Evolutionary conservation across 805 yeast genomes (phyloP), one percentile per base, ranked within the genome.

Genomic region (Sungouiozyma intestinalis): DNA sequence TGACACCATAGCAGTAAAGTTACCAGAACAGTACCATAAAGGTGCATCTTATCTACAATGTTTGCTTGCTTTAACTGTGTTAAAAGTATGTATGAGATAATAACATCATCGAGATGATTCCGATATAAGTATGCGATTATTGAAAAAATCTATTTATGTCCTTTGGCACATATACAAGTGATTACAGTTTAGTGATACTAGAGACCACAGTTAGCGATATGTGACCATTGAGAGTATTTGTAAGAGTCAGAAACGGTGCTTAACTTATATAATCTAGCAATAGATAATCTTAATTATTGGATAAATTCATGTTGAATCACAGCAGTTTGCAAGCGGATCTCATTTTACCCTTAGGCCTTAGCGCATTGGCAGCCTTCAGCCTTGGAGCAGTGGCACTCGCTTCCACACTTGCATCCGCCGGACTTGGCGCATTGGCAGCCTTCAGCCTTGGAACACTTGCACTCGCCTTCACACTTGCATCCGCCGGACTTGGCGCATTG

Each of bases 401-500:
- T 29, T 9, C 15, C 29, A n/a, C 38, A 36, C 15, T 36, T 20
- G 15, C 33, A 36, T 14, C 32, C 33, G 5, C 13, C 39, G 4
- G 3, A n/a, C n/a, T n/a, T n/a, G n/a, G n/a, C 3, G 16, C 33
- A 21, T 15, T 31, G 14, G 16, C 39, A 24, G 16, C 14, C 7
- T 14, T 17, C 3, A 7, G 15, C 8, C 6, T 27, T 20, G 3
- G 13, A 24, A n/a, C 40, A 38, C 11, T 38, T 31, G 29, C 35
- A 38, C 17, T 17, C 35, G 2, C 19, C 29, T 18, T 11, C 16
- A n/a, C 42, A 40, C 14, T 40, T 27, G 31, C 39, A 40, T 15
- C 17, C 21, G 15, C n/a, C n/a, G n/a, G n/a, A n/a, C 16, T 18
- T 27, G 19, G 14, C 8, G 16, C 39, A 40, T 17, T 35, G 35